Percentiles rank a stretch among this genome's conserved stretches.
Evolutionary conservation across 768 basidiomycete genomes (phyloP).

Genomic region (Scleroderma bovista): DNA sequence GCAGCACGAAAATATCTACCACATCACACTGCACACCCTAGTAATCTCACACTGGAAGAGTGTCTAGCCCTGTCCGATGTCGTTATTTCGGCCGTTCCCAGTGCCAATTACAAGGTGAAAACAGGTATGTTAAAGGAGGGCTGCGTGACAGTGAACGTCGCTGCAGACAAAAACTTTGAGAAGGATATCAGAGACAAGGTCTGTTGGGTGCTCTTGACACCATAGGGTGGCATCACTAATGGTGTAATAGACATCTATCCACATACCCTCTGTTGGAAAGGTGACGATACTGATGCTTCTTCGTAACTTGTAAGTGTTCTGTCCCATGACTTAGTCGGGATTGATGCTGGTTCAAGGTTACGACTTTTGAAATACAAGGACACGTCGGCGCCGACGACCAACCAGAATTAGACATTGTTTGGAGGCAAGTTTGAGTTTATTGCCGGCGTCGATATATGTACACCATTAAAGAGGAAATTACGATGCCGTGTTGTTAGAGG

Average conservation of each 20-base stretch:
- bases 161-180: conserved; percentile 96
- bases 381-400: conserved; percentile 4
- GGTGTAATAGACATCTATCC: conserved; percentile 69
- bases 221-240: neutral
- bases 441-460: conserved; percentile 27
- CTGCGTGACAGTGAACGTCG: conserved; percentile 88
- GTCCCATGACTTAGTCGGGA: conserved; percentile 3
- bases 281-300: conserved; percentile 98
- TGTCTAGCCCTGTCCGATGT: conserved; percentile 86
- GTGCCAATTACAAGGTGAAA: conserved; percentile 77
- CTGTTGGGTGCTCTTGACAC: conserved; percentile 12
- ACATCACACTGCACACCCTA: conserved; percentile 74
- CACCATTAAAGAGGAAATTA: conserved; percentile 30
- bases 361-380: conserved; percentile 26
- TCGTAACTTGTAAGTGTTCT: conserved; percentile 73
- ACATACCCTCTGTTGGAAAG: conserved; percentile 95
- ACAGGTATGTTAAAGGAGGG: conserved; percentile 91
- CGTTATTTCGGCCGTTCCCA: conserved; percentile 92
- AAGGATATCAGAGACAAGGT: conserved; percentile 90
- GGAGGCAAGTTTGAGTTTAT: conserved; percentile 12
- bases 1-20: conserved; percentile 66
- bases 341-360: conserved; percentile 11
- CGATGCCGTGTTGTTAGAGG: conserved; percentile 14
- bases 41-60: conserved; percentile 62
- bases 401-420: conserved; percentile 2